These are phyloP conservation scores for Graphiopsis chlorocephala DNA, from an alignment of 2,329 filamentous ascomycete genomes.

Conservation along the genomic window DNA sequence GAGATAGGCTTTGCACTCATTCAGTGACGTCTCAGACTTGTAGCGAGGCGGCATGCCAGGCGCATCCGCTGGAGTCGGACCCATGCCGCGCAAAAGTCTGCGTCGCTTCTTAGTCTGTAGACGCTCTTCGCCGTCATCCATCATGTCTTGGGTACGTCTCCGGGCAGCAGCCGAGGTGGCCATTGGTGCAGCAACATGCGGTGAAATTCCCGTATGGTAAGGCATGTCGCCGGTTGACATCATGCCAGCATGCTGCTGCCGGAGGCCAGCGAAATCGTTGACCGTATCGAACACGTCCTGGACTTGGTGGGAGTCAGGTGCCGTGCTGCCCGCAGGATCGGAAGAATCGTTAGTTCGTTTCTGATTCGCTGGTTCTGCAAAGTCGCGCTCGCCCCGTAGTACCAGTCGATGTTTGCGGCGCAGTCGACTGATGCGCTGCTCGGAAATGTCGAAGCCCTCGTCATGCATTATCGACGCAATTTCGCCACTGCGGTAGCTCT, in stretches of 20 bases:
- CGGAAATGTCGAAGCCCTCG: constrained; percentile 71
- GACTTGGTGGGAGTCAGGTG: background rate
- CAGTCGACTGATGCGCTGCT: constrained; percentile 32
- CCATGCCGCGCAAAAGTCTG: constrained; percentile 66
- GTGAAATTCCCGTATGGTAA: background rate
- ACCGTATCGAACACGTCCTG: background rate
- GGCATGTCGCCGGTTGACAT: background rate
- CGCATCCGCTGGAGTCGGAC: constrained; percentile 64
- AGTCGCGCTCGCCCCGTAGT: constrained; percentile 16
- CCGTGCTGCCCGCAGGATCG: background rate
- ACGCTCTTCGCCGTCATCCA: constrained; percentile 56
- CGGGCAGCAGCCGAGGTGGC: background rate
- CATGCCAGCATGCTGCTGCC: background rate
- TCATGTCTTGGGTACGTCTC: constrained; percentile 8
- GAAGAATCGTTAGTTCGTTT: background rate
- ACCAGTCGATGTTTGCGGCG: constrained; percentile 14
- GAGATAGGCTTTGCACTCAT: constrained; percentile 71
- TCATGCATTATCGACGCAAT: constrained; percentile 69
- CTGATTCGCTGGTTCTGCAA: constrained; percentile 18
- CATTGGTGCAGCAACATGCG: background rate
- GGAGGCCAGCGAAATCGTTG: background rate
- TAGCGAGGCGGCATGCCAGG: constrained; percentile 66
- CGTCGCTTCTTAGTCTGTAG: constrained; percentile 65
- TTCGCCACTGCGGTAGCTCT: constrained; percentile 67
- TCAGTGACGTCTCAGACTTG: constrained; percentile 77